phyloP scores from a whole-genome alignment of 75 land plant genomes.

The Sequoiadendron giganteum region DNA sequence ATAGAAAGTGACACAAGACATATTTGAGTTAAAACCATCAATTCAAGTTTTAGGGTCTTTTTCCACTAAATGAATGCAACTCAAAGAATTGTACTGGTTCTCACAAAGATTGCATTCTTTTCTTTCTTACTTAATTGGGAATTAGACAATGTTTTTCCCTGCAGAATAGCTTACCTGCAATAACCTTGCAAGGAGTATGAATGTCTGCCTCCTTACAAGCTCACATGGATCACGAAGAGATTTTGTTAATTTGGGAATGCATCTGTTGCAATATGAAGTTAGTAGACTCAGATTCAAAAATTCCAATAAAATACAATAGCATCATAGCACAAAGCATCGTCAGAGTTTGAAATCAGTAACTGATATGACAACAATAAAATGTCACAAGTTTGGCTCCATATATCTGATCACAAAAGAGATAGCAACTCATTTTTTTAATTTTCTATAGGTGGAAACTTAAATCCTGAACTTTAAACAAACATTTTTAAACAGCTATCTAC shows the following conservation, averaged over 20 bases:
- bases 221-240: constrained; percentile 88
- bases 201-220: constrained; percentile 85
- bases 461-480: not conserved
- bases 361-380: not conserved
- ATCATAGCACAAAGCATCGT: not conserved
- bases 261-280: constrained; percentile 35
- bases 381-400: not conserved
- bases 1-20: not conserved
- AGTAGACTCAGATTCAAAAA: not conserved
- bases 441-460: not conserved
- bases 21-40: not conserved
- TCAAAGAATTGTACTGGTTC: not conserved
- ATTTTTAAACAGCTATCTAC: not conserved
- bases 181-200: constrained; percentile 80
- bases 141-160: not conserved
- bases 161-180: constrained; percentile 56
- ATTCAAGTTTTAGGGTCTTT: not conserved
- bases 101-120: not conserved
- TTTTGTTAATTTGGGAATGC: constrained; percentile 67
- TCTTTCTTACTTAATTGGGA: not conserved
- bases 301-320: constrained; percentile 2
- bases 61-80: not conserved
- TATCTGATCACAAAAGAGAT: not conserved
- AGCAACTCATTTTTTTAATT: not conserved
- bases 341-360: not conserved